phyloP scores from a whole-genome alignment of 1,284 basidiomycete genomes.

The Boletus sp. region DNA sequence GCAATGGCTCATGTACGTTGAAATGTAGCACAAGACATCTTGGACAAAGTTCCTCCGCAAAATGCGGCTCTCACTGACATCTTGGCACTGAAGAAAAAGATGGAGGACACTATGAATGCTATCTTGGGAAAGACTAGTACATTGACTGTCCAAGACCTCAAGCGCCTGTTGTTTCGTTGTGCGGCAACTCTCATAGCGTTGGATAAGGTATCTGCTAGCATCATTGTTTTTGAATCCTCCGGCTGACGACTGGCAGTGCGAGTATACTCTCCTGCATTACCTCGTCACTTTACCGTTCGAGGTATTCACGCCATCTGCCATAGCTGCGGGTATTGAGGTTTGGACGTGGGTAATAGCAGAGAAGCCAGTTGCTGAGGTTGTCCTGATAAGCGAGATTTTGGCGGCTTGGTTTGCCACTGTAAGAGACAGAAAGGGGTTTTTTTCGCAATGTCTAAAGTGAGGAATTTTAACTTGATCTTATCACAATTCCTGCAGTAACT shows the following conservation, averaged over 20 bases:
- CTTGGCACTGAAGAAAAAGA: constrained; percentile 64
- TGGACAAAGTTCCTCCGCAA: constrained; percentile 63
- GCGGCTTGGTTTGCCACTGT: constrained; percentile 88
- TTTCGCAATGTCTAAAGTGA: constrained; percentile 78
- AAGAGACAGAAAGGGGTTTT: constrained; percentile 75
- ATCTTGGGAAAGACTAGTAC: constrained; percentile 71
- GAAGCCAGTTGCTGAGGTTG: constrained; percentile 70
- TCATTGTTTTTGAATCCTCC: background rate
- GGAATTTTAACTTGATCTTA: constrained; percentile 29
- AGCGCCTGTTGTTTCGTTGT: constrained; percentile 84
- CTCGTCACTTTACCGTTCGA: constrained; percentile 89
- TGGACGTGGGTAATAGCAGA: constrained; percentile 98
- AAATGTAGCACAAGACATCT: constrained; percentile 47
- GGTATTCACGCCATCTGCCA: constrained; percentile 83
- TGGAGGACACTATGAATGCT: constrained; percentile 65
- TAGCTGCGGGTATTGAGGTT: constrained; percentile 87
- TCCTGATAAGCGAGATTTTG: constrained; percentile 82
- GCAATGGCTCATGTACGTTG: background rate
- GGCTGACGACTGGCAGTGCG: constrained; percentile 51
- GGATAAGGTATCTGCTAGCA: constrained; percentile 49
- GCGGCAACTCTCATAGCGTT: constrained; percentile 77
- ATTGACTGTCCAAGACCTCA: constrained; percentile 77
- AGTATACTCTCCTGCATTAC: constrained; percentile 85
- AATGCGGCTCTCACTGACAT: constrained; percentile 59
- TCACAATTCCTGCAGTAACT: constrained; percentile 5